Conservation (phyloP, 1,284 basidiomycete genomes). For the Irpex sp. region DNA sequence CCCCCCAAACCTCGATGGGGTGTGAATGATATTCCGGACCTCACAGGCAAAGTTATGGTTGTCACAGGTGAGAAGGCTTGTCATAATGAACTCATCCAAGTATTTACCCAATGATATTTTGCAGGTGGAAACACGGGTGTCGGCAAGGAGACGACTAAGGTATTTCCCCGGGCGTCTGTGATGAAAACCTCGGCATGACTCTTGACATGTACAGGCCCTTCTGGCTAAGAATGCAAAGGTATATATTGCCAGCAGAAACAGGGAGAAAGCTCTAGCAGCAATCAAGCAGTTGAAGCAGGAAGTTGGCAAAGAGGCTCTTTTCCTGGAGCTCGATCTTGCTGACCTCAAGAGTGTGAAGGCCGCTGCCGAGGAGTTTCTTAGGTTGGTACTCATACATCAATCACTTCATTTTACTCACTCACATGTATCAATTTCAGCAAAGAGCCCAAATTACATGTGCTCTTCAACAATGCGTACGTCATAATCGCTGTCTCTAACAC, state of each 20-base stretch:
- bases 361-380: conserved; percentile 48
- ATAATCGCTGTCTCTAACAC: conserved; percentile 7
- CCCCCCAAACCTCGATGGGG: conserved; percentile 27
- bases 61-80: conserved; percentile 21
- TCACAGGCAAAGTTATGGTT: conserved; percentile 26
- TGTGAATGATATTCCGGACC: conserved; percentile 26
- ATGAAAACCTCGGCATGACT: no score
- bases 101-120: conserved; percentile 5
- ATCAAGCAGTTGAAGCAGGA: conserved; percentile 48
- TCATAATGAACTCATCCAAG: no score
- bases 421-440: conserved; percentile 41
- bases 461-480: conserved; percentile 60
- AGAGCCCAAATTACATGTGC: conserved; percentile 52
- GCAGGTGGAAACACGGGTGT: conserved; percentile 29
- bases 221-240: conserved; percentile 54
- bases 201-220: conserved; percentile 23
- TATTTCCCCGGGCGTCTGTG: no score
- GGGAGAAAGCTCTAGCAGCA: conserved; percentile 43
- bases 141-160: conserved; percentile 31
- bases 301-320: conserved; percentile 40
- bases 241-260: conserved; percentile 54
- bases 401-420: conserved; percentile 22
- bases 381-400: conserved; percentile 22
- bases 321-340: conserved; percentile 55
- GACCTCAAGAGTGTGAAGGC: conserved; percentile 49